phyloP scores from a whole-genome alignment of 257 asterid genomes.

The Eucommia ulmoides region DNA sequence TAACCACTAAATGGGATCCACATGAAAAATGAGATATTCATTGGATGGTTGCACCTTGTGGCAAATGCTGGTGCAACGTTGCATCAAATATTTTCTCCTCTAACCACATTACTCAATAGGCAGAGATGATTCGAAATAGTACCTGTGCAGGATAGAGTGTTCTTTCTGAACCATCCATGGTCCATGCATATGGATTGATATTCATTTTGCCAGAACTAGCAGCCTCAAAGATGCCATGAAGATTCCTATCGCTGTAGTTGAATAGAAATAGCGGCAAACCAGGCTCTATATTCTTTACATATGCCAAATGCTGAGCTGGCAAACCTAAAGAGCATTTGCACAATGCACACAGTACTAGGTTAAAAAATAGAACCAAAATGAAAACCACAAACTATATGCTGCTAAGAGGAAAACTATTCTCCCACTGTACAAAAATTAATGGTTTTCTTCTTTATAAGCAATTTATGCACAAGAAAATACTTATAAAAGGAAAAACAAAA shows the following conservation, averaged over 20 bases:
- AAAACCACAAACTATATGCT: slow-evolving; percentile 1
- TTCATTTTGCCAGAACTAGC: slow-evolving; percentile 63
- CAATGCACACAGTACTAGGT: slow-evolving; percentile 10
- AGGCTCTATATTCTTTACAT: slow-evolving; percentile 59
- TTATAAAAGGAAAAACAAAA: background rate
- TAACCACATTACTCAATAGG: too few species aligned
- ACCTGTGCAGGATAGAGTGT: slow-evolving; percentile 85
- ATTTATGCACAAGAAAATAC: background rate
- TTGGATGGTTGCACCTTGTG: background rate
- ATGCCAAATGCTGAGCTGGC: slow-evolving; percentile 46
- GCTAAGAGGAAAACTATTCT: background rate
- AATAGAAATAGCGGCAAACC: slow-evolving; percentile 82
- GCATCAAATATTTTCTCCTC: too few species aligned
- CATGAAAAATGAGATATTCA: background rate
- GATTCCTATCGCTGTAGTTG: slow-evolving; percentile 49
- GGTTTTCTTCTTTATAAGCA: background rate
- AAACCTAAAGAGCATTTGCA: slow-evolving; percentile 41
- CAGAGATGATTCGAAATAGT: slow-evolving; percentile 10
- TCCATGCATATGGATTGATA: slow-evolving; percentile 84
- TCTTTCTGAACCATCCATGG: slow-evolving; percentile 56
- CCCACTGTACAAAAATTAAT: background rate
- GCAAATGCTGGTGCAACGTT: background rate
- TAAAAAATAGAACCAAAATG: slow-evolving; percentile 5
- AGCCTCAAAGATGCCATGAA: slow-evolving; percentile 79
- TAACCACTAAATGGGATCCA: too few species aligned